These are phyloP conservation scores for Periconia digitata DNA, from an alignment of 2,329 filamentous ascomycete species.

Conservation along the genomic window DNA sequence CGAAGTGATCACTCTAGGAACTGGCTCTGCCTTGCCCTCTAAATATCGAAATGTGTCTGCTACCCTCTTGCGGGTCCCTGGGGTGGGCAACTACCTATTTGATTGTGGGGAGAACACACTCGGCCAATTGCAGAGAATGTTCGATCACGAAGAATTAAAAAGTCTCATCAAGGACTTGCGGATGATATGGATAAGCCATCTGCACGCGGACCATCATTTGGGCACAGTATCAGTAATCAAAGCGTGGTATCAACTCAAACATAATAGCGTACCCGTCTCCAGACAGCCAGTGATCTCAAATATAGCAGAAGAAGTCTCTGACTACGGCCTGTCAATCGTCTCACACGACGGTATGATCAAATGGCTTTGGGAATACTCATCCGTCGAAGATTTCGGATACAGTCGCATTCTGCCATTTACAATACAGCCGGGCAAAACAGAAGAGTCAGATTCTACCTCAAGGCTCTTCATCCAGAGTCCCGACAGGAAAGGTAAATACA, in stretches of 20 bases:
- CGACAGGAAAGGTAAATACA: constrained; percentile 1
- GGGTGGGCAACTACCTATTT: constrained; percentile 82
- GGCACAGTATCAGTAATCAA: constrained; percentile 79
- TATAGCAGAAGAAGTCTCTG: constrained; percentile 36
- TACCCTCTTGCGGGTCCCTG: constrained; percentile 81
- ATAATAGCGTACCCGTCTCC: constrained; percentile 39
- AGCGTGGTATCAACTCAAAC: constrained; percentile 70
- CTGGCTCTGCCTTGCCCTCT: constrained; percentile 85
- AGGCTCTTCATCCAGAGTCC: constrained; percentile 24
- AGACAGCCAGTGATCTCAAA: constrained; percentile 21
- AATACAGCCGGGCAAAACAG: constrained; percentile 35
- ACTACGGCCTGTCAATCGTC: constrained; percentile 54
- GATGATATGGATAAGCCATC: constrained; percentile 88
- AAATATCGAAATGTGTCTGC: constrained; percentile 95
- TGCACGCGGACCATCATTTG: constrained; percentile 95
- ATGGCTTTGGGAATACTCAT: constrained; percentile 78
- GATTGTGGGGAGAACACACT: constrained; percentile 93
- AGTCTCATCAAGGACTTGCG: constrained; percentile 77
- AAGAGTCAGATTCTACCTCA: constrained; percentile 26
- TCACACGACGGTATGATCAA: constrained; percentile 71
- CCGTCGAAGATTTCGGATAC: constrained; percentile 76
- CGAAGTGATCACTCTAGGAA: constrained; percentile 85
- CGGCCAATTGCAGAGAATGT: constrained; percentile 79
- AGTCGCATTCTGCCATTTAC: constrained; percentile 57
- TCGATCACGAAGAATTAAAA: constrained; percentile 63